Evolutionary conservation across 257 asterid species (phyloP), one percentile per base, ranked within the genome.

Genomic region (Ilex asprella): DNA sequence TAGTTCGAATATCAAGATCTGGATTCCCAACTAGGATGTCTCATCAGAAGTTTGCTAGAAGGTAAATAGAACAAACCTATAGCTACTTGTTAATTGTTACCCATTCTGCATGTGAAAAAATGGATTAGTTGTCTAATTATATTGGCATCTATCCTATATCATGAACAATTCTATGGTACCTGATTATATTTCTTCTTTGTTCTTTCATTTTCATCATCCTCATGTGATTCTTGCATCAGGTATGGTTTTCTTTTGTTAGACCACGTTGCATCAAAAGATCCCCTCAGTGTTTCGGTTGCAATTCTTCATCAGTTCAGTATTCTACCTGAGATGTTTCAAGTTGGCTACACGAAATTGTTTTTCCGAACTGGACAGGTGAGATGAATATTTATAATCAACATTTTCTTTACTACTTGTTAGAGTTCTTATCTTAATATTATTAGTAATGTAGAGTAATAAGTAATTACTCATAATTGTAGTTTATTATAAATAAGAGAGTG

Each of bases 271-370:
- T 82, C 97, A 29, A 94, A 82, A 73, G 97, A 93, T 73, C 99
- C 97, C 27, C 94, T 93, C 64, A 85, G 94, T 70, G 97, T 93
- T 66, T 93, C 99, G 16, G 96, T 93, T 62, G 94, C 91, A 35
- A 89, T 93, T 71, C 97, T 93, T 62, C 97, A 89, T 69, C 99
- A 93, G 84, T 93, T 93, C 76, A 85, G 87, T 76, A 93, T 89
- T 76, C 84, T 89, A 47, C 96, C 99, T 4, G 99, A 93, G 83
- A 85, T 93, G 99, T 89, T 89, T 73, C 99, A 89, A 77, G 99
- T 93, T 76, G 99, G 99, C 69, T 93, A 87, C 81, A 89, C 99
- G 12, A 93, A 93, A 71, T 78, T 93, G 78, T 93, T 93, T 77
- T 93, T 93, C 78, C 90, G 99, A 58, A 86, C 99, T 66, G 99